These are phyloP conservation scores for Artemisia tridentata DNA, from an alignment of 129 eudicot genomes.

Conservation along the genomic window DNA sequence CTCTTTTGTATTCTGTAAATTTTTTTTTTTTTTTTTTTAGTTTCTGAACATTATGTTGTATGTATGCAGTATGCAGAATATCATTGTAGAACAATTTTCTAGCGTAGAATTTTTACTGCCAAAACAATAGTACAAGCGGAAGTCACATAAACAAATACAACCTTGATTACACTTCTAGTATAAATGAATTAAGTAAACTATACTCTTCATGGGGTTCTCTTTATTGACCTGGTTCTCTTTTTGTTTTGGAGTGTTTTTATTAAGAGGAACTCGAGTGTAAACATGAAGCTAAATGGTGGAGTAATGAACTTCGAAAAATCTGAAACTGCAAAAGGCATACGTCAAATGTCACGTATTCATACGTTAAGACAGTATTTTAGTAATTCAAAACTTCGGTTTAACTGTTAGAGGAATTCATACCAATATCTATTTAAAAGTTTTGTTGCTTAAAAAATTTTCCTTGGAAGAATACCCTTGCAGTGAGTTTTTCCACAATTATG, in stretches of 20 bases:
- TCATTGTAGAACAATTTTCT: conserved; percentile 1
- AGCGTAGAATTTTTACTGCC: conserved; percentile 16
- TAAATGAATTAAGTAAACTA: background rate
- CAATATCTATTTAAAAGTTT: too few species aligned
- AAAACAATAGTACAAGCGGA: background rate
- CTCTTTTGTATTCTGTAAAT: background rate
- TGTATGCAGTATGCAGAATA: conserved; percentile 10
- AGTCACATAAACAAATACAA: conserved; percentile 2
- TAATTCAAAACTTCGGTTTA: too few species aligned
- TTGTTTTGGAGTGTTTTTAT: background rate
- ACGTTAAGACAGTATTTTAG: too few species aligned
- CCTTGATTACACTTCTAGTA: background rate
- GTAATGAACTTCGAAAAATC: too few species aligned
- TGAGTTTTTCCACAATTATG: too few species aligned
- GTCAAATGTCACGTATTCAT: too few species aligned
- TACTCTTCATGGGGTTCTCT: background rate
- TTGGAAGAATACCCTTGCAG: too few species aligned
- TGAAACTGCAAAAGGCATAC: too few species aligned
- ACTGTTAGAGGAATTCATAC: too few species aligned
- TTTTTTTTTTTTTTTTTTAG: background rate
- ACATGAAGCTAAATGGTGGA: background rate
- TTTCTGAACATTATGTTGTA: conserved; percentile 12
- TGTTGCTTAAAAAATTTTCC: too few species aligned
- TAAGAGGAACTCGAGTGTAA: background rate
- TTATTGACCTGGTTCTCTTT: background rate